Base-by-base conservation (phyloP, 805 yeast species). In the Starmerella etchellsii region DNA sequence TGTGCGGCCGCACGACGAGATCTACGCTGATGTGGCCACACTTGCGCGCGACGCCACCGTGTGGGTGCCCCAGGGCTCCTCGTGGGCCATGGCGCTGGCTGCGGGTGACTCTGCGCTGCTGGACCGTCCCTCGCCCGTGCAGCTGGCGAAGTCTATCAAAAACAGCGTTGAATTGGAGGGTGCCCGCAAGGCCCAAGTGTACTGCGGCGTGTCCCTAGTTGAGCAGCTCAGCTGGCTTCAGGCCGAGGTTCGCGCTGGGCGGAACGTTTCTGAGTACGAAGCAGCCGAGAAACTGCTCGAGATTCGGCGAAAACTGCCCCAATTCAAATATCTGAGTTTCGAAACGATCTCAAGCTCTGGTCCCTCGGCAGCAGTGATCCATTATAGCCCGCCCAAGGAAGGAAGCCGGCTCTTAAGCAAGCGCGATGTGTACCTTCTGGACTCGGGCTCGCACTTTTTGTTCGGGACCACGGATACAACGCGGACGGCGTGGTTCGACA, bases 381-480 rank as follows among this genome's bases (percentile, higher is more conserved):
- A 81, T 57, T 81, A 81, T 56, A 63, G 74, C 31, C 91, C 93
- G 32, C 67, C 50, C 52, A 65, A 37, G 42, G 77, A 70, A 11
- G 66, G 71, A 16, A 70, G 73, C 40, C 64, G 79, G 1, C 58
- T 69, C 42, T 73, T 91, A 43, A 78, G 81, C 53, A 76, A 79
- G 8, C 60, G 70, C 18, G 71, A 78, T 42, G 71, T 85, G 2
- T 85, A 79, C 51, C 65, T 91, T 47, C 66, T 82, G 44, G 98
- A 91, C 59, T 74, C 94, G 2, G 98, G 98, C 3, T 82, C 91
- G 0, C 98, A 91, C 54, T 88, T 73, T 55, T 58, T 79, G 19
- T 95, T 87, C 54, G 98, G 98, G 10, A 91, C 98, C 0, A 91
- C 98, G 0, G 98, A 91, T 57, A 83, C 88, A 22, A 91, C 98